These are phyloP conservation scores for Rhipidocladum racemiflorum DNA, from an alignment of 176 grass and related monocot genomes.

Conservation along the genomic window DNA sequence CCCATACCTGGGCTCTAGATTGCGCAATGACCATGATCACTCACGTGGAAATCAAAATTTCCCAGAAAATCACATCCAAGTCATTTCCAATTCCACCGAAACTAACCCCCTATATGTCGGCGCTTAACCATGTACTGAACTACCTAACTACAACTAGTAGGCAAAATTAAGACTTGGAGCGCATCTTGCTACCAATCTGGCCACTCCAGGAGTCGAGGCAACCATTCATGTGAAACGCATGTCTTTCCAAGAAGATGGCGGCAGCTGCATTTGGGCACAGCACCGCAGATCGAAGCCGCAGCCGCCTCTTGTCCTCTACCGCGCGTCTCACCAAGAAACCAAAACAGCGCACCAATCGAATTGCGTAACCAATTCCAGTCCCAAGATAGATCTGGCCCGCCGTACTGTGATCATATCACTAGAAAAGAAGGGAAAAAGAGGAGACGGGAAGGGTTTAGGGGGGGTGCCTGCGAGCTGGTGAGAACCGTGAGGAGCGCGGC, in stretches of 20 bases:
- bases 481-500: constrained; percentile 87
- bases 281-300: constrained; percentile 1
- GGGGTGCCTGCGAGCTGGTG: constrained; percentile 82
- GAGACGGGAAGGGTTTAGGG: not conserved
- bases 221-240: not conserved
- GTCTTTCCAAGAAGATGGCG: not conserved
- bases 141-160: not conserved
- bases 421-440: not conserved
- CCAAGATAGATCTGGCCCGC: constrained; percentile 3
- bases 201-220: not conserved
- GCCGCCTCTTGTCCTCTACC: not conserved
- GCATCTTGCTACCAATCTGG: not conserved
- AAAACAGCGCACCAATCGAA: not conserved
- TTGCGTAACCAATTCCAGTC: not conserved
- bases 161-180: not conserved
- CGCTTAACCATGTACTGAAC: not conserved
- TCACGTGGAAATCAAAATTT: not conserved
- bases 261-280: not conserved
- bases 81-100: not conserved
- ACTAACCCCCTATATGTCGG: not conserved
- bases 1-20: not conserved
- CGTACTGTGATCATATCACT: not conserved
- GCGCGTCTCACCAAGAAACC: not conserved
- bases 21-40: not conserved
- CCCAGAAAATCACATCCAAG: not conserved